These are phyloP conservation scores for Stereocaulon alpinum DNA, from an alignment of 495 filamentous ascomycete species.

Conservation along the genomic window DNA sequence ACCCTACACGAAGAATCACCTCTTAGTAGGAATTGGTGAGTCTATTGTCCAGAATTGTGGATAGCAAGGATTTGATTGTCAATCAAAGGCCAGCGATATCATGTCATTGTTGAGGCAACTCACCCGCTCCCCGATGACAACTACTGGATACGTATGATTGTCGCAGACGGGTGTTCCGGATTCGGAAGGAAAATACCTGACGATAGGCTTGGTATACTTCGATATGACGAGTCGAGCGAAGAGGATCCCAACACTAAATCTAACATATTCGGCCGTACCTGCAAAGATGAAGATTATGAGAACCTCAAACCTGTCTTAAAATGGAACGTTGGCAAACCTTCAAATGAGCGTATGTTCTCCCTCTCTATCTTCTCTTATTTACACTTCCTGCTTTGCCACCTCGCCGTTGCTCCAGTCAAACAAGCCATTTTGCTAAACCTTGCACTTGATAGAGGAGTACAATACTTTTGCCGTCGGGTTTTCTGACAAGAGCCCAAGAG, in stretches of 20 bases:
- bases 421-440: neutral
- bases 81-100: slow-evolving; percentile 46
- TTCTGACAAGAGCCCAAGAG: neutral
- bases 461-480: neutral
- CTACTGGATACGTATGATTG: slow-evolving; percentile 58
- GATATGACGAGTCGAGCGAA: slow-evolving; percentile 34
- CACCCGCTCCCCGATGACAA: slow-evolving; percentile 25
- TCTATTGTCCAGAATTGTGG: neutral
- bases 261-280: slow-evolving; percentile 15
- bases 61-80: neutral
- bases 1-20: slow-evolving; percentile 31
- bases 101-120: slow-evolving; percentile 57
- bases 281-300: slow-evolving; percentile 24
- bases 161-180: slow-evolving; percentile 33
- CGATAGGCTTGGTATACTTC: slow-evolving; percentile 37
- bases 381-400: too few relatives aligned
- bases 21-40: slow-evolving; percentile 50
- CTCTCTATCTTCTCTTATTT: neutral
- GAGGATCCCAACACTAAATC: slow-evolving; percentile 28
- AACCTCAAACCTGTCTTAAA: slow-evolving; percentile 23
- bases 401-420: neutral
- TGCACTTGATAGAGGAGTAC: neutral
- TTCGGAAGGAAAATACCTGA: slow-evolving; percentile 33
- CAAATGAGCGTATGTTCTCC: slow-evolving; percentile 1
- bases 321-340: slow-evolving; percentile 12